A percentile compares a stretch with the other conserved stretches of the same genome.
Evolutionary conservation across 2,329 filamentous ascomycete species (phyloP).

Genomic region (Beauveria varroae): DNA sequence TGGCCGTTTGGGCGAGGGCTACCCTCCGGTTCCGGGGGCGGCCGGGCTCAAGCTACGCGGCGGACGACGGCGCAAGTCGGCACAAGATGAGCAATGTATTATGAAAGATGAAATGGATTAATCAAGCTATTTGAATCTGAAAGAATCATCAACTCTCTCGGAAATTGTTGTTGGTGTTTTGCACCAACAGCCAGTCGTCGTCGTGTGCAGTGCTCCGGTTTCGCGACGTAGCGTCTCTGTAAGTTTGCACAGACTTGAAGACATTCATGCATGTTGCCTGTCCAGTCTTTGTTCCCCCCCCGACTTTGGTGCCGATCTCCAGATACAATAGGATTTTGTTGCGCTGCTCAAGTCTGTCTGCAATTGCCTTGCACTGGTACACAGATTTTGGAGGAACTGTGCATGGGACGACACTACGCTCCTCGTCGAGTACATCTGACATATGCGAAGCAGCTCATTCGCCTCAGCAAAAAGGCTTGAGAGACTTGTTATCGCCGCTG

Average conservation of each 20-base stretch:
- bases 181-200: not conserved
- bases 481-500: not conserved
- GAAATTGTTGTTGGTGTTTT: not conserved
- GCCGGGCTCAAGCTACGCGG: not conserved
- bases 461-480: not conserved
- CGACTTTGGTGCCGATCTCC: too few relatives aligned
- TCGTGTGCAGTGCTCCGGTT: not conserved
- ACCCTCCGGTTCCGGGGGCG: conserved; percentile 5
- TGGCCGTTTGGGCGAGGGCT: not conserved
- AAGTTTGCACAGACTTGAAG: not conserved
- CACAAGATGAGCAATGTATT: not conserved
- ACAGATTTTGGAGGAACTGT: not conserved
- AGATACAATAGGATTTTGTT: too few relatives aligned
- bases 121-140: not conserved
- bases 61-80: conserved; percentile 4
- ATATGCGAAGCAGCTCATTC: not conserved
- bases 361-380: not conserved
- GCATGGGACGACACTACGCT: not conserved
- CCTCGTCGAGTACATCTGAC: not conserved
- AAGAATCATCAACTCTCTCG: too few relatives aligned
- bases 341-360: not conserved
- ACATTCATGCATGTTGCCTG: not conserved
- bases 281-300: too few relatives aligned
- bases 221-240: not conserved
- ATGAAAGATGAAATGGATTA: too few relatives aligned